Conservation (phyloP, 495 filamentous ascomycete species). For the Bryoglossum gracile region DNA sequence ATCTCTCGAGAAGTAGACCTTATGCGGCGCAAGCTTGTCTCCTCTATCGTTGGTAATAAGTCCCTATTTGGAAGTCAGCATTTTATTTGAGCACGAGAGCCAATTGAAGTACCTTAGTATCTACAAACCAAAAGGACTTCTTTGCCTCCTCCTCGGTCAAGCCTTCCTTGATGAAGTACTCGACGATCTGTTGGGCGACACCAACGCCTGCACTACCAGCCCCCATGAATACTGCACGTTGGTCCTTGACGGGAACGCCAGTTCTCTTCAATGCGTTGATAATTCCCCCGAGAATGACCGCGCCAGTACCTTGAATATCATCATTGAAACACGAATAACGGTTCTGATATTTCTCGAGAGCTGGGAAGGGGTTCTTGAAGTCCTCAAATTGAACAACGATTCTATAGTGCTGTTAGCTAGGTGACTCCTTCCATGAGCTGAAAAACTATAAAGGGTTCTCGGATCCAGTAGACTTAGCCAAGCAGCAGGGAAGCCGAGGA, state of each 20-base stretch:
- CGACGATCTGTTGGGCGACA: slow-evolving; percentile 72
- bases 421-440: too few relatives aligned
- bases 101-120: slow-evolving; percentile 49
- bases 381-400: slow-evolving; percentile 83
- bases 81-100: background rate
- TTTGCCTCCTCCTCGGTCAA: slow-evolving; percentile 69
- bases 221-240: slow-evolving; percentile 71
- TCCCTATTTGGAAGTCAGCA: slow-evolving; percentile 32
- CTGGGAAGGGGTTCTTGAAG: slow-evolving; percentile 81
- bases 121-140: slow-evolving; percentile 72
- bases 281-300: slow-evolving; percentile 69
- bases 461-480: too few relatives aligned
- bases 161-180: slow-evolving; percentile 70
- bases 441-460: background rate
- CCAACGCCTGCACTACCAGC: slow-evolving; percentile 73
- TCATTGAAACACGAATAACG: slow-evolving; percentile 77
- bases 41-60: slow-evolving; percentile 70
- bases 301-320: slow-evolving; percentile 77
- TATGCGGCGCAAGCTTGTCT: slow-evolving; percentile 72
- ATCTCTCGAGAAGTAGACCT: slow-evolving; percentile 70
- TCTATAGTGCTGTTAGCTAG: too few relatives aligned
- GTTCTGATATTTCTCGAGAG: slow-evolving; percentile 63
- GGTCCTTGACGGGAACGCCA: slow-evolving; percentile 59
- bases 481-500: too few relatives aligned
- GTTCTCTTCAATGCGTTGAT: slow-evolving; percentile 69